Conservation (phyloP, 805 yeast species). For the Yarrowia keelungensis region DNA sequence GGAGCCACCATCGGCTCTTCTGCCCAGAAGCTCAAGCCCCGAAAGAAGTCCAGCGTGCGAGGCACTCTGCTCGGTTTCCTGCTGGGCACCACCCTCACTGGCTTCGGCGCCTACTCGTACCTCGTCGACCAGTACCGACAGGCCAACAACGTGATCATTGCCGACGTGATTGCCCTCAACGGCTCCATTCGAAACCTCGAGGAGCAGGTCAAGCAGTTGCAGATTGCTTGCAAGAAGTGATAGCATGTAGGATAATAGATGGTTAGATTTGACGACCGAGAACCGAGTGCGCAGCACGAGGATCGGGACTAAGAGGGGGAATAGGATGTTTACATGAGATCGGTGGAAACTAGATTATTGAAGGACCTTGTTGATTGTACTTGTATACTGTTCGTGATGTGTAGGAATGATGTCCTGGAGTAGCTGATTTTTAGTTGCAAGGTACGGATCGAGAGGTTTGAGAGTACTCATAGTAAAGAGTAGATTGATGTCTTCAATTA, state of each 20-base stretch:
- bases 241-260: constrained; percentile 27
- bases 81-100: constrained; percentile 75
- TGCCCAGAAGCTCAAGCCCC: constrained; percentile 35
- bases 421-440: too few species aligned
- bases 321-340: too few species aligned
- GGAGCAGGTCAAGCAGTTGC: constrained; percentile 59
- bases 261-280: constrained; percentile 11
- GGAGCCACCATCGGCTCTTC: constrained; percentile 32
- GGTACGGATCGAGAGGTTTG: too few species aligned
- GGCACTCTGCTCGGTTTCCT: constrained; percentile 73
- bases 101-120: constrained; percentile 78
- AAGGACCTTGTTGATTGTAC: too few species aligned
- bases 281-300: too few species aligned
- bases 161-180: constrained; percentile 76
- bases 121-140: constrained; percentile 77
- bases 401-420: too few species aligned
- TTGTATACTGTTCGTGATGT: too few species aligned
- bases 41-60: constrained; percentile 35
- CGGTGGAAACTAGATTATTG: too few species aligned
- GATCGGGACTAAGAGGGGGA: too few species aligned
- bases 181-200: constrained; percentile 72
- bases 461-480: too few species aligned
- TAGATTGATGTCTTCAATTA: too few species aligned
- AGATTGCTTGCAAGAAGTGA: constrained; percentile 16
- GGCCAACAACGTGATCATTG: constrained; percentile 72